Evolutionary conservation across 2,329 filamentous ascomycete genomes (phyloP), one percentile per base, ranked within the genome.

Genomic region (Peltaster fructicola): DNA sequence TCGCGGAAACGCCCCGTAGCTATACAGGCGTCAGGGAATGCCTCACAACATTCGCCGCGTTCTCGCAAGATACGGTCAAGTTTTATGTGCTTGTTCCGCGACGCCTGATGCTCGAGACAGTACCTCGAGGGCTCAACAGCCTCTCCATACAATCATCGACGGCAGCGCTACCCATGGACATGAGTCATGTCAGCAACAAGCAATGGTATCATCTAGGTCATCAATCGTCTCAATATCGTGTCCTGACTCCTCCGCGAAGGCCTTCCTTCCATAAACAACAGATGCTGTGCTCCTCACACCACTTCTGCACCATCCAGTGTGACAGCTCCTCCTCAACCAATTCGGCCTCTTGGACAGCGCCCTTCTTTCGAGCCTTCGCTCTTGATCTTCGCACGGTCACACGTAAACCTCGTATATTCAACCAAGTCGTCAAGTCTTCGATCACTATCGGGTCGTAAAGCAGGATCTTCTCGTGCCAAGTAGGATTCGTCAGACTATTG

Each of bases 391-490:
- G 15, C 2, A 40, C 11, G 7, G 39, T 35, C 5, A 41, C 22
- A 8, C 35, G 16, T 6, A 46, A 8, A 16, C 37, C 44, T 24
- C 47, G 33, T 3, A 23, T 35, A 20, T 92, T 93, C 9, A 95
- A 53, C 77, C 82, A 95, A 0, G 23, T 53, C 0, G 84, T 66
- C 8, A 98, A 56, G 36, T 93, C 82, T 50, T 95, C 85, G 0
- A 93, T 52, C 2, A 88, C 63, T 20, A 98, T 75, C 0, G 85
- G 81, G 40, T 95, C 84, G 45, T 90, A 95, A 46, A 95, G 68
- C 5, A 95, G 58, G 22, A 98, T 93, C 53, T 82, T 90, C 51
- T 95, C 81, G 39, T 90, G 63, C 79, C 84, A 95, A 2, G 68
- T 81, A 3, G 59, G 61, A 3, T 46, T 42, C 5, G 40, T 46